Evolutionary conservation across 2,329 filamentous ascomycete species (phyloP).

Genomic region (Chrysoporthe puriensis): DNA sequence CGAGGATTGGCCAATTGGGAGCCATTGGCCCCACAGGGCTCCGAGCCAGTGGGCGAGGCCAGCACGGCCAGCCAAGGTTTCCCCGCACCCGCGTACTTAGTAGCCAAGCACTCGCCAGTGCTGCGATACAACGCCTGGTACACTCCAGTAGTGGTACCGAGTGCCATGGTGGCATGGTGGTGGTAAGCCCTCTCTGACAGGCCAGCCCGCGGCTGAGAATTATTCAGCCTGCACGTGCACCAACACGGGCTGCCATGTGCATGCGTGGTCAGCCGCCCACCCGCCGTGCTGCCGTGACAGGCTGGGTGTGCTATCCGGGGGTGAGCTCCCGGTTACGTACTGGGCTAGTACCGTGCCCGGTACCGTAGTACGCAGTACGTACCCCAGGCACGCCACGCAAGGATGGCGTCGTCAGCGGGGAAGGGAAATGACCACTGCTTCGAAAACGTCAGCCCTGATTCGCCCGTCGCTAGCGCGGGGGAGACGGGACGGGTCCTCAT

Average conservation of each 20-base stretch:
- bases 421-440: constrained; percentile 3
- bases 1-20: neutral
- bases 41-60: too few species aligned
- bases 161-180: too few species aligned
- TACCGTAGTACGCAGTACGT: neutral
- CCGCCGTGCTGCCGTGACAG: neutral
- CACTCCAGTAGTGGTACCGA: too few species aligned
- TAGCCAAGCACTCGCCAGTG: too few species aligned
- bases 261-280: too few species aligned
- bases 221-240: neutral
- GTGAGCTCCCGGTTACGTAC: too few species aligned
- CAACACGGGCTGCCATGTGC: too few species aligned
- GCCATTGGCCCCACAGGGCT: neutral
- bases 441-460: constrained; percentile 23
- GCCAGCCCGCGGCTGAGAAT: neutral
- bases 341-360: too few species aligned
- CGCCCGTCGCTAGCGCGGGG: constrained; percentile 23
- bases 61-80: neutral
- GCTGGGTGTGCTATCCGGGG: neutral
- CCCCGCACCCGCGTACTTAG: neutral
- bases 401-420: neutral
- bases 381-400: neutral
- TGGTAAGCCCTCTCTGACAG: neutral
- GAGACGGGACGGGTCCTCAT: neutral
- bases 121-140: too few species aligned